Conservation (phyloP, 345 rosid species). For the Arabis alpina region DNA sequence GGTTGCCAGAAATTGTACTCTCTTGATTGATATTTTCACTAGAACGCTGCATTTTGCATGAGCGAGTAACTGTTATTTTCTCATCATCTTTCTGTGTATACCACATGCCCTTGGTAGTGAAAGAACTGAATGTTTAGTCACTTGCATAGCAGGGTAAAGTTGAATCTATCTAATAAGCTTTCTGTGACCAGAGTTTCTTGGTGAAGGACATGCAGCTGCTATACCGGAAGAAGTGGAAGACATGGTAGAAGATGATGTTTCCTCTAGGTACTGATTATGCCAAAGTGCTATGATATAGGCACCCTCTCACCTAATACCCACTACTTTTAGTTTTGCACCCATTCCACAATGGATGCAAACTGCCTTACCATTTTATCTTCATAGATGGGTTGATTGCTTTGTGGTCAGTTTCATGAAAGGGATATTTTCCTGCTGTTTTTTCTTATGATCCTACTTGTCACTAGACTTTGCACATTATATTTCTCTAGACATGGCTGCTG, state of each 20-base stretch:
- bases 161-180: slow-evolving; percentile 28
- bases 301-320: too few relatives aligned
- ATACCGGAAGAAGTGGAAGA: slow-evolving; percentile 70
- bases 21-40: background rate
- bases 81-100: slow-evolving; percentile 19
- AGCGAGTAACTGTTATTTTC: slow-evolving; percentile 22
- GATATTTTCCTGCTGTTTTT: background rate
- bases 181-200: slow-evolving; percentile 57
- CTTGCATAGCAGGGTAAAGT: too few relatives aligned
- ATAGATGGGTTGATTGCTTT: slow-evolving; percentile 15
- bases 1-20: background rate
- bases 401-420: slow-evolving; percentile 21
- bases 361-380: slow-evolving; percentile 10
- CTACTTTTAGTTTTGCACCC: slow-evolving; percentile 17
- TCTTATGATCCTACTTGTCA: slow-evolving; percentile 13
- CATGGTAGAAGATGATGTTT: slow-evolving; percentile 73
- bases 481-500: slow-evolving; percentile 18
- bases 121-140: slow-evolving; percentile 2
- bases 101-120: slow-evolving; percentile 9
- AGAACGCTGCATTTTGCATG: background rate
- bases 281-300: too few relatives aligned
- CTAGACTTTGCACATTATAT: slow-evolving; percentile 8
- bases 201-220: slow-evolving; percentile 59
- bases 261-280: slow-evolving; percentile 70
- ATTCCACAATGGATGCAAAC: background rate